Evolutionary conservation across 2,329 filamentous ascomycete genomes (phyloP), one percentile per base, ranked within the genome.

Genomic region (Malbranchea zuffiana): DNA sequence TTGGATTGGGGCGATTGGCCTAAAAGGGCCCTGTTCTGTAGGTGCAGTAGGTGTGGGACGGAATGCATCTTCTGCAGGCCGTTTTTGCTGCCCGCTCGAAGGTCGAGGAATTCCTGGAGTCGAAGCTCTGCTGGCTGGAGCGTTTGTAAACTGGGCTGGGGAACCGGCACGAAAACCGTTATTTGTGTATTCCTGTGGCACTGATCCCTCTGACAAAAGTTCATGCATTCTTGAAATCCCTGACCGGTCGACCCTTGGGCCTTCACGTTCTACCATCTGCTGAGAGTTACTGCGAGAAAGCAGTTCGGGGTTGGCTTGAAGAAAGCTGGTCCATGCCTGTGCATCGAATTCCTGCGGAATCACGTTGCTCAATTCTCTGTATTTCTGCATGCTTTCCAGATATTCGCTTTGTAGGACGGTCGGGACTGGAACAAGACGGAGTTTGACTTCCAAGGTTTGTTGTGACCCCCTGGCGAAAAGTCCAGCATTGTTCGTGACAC

Each of bases 391-490:
- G 43, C 65, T 75, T 47, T 69, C 69, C 27, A 72, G 54, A 48
- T 75, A 76, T 57, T 78, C 72, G 44, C 64, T 72, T 54, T 77
- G 72, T 45, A 72, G 57, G 20, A 69, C 70, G 35, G 73, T 82
- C 12, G 78, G 71, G 23, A 94, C 79, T 11, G 80, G 80, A 2
- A 86, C 80, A 39, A 98, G 69, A 54, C 84, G 86, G 43, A 98
- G 69, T 57, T 82, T 93, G 47, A 98, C 88, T 62, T 98, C 90
- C 41, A 98, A 65, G 1, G 83, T 96, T 60, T 96, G 87, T 48
- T 80, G 81, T 42, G 63, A 61, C 20, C 83, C 85, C 50, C 82
- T 84, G 25, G 78, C 78, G 55, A 96, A 93, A 16, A 95, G 68
- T 6, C 82, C 83, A 29, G 86, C 64, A 55, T 93, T 95, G 54